These are phyloP conservation scores for Gentiana straminea DNA, from an alignment of 257 asterid genomes.

Conservation along the genomic window DNA sequence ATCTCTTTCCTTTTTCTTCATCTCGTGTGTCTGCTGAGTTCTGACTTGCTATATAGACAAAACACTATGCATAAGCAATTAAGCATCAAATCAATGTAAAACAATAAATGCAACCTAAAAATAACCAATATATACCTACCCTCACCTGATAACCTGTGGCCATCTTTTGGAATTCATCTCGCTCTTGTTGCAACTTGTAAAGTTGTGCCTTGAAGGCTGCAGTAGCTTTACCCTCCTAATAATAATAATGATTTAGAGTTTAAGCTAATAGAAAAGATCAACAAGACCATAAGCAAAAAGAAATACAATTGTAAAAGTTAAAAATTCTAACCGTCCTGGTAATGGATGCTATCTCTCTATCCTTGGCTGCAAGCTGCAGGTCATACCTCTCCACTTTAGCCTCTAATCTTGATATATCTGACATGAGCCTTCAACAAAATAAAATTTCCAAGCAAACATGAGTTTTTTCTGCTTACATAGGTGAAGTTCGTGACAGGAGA, in stretches of 20 bases:
- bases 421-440: slow-evolving; percentile 43
- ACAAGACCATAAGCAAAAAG: slow-evolving; percentile 1
- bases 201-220: slow-evolving; percentile 35
- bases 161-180: slow-evolving; percentile 43
- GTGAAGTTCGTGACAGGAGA: too few species aligned
- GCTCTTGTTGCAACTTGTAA: slow-evolving; percentile 39
- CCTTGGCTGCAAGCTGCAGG: slow-evolving; percentile 58
- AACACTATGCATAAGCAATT: not conserved
- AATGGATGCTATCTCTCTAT: slow-evolving; percentile 90
- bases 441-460: too few species aligned
- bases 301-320: not conserved
- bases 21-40: slow-evolving; percentile 87
- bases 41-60: slow-evolving; percentile 54
- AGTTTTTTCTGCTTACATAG: too few species aligned
- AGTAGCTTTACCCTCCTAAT: slow-evolving; percentile 72
- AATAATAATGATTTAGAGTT: slow-evolving; percentile 5
- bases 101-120: not conserved
- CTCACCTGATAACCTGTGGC: slow-evolving; percentile 41
- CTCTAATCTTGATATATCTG: slow-evolving; percentile 94
- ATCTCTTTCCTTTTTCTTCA: slow-evolving; percentile 93
- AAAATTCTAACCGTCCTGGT: slow-evolving; percentile 60
- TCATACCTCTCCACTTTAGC: slow-evolving; percentile 93
- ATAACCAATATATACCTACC: slow-evolving; percentile 11
- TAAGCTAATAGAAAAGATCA: slow-evolving; percentile 1
- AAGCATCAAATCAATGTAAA: not conserved